Percentiles rank a stretch among this genome's conserved stretches.
Evolutionary conservation across 768 basidiomycete genomes (phyloP).

Genomic region (Rossbeevera mucosa): DNA sequence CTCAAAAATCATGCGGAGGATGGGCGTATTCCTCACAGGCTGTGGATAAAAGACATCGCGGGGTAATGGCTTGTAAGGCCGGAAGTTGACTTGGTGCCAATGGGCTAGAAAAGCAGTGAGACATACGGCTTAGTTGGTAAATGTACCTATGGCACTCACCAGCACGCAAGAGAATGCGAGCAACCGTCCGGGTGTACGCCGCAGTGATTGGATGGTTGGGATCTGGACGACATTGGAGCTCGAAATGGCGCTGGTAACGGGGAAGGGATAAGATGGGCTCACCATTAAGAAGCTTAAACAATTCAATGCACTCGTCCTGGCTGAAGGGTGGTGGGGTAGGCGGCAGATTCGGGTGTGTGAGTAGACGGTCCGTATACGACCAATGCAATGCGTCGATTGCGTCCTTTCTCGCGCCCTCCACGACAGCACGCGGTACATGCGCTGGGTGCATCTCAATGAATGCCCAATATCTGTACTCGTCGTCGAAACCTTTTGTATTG

Average conservation of each 20-base stretch:
- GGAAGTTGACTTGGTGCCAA: constrained; percentile 70
- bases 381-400: constrained; percentile 75
- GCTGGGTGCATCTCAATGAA: constrained; percentile 79
- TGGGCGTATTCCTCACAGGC: constrained; percentile 28
- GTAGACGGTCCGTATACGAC: constrained; percentile 75
- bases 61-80: constrained; percentile 63
- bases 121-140: background rate
- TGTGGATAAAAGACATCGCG: constrained; percentile 39
- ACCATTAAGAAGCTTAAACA: constrained; percentile 53
- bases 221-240: constrained; percentile 5
- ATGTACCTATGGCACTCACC: constrained; percentile 39
- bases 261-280: background rate
- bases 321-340: constrained; percentile 62
- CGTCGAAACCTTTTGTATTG: constrained; percentile 53
- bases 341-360: constrained; percentile 47
- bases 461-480: constrained; percentile 78
- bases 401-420: constrained; percentile 53
- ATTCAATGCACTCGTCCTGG: constrained; percentile 73
- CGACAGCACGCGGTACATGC: constrained; percentile 50
- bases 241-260: background rate
- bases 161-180: constrained; percentile 64
- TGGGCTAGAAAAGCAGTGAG: constrained; percentile 36
- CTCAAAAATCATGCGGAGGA: constrained; percentile 51
- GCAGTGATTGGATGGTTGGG: constrained; percentile 25
- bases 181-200: constrained; percentile 59